Evolutionary conservation across 1,284 basidiomycete genomes (phyloP).

Genomic region (Boletus subluridellus): DNA sequence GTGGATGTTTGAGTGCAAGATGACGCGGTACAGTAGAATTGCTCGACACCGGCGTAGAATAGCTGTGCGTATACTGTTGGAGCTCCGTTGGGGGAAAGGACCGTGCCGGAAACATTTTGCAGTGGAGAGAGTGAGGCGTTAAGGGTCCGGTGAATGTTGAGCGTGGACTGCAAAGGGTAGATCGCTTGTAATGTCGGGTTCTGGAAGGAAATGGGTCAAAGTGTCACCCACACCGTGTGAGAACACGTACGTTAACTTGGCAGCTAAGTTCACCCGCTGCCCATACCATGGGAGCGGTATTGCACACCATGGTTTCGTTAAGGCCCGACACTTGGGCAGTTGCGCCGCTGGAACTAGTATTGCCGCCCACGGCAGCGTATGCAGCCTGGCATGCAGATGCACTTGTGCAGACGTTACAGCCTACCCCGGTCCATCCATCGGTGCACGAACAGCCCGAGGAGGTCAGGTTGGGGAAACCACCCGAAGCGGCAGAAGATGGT

Average conservation of each 20-base stretch:
- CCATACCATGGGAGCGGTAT: constrained; percentile 55
- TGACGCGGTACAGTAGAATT: constrained; percentile 76
- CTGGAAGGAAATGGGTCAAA: constrained; percentile 34
- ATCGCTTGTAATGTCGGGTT: constrained; percentile 76
- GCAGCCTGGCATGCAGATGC: constrained; percentile 59
- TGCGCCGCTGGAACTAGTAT: constrained; percentile 30
- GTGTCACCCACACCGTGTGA: constrained; percentile 8
- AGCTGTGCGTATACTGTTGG: constrained; percentile 69
- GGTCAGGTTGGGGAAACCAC: constrained; percentile 60
- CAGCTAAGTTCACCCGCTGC: constrained; percentile 74
- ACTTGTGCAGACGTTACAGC: constrained; percentile 72
- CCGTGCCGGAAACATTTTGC: constrained; percentile 43
- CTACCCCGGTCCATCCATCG: constrained; percentile 70
- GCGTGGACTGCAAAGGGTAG: constrained; percentile 62
- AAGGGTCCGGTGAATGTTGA: constrained; percentile 76
- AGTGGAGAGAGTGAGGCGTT: constrained; percentile 65
- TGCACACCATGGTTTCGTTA: constrained; percentile 66
- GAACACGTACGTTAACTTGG: constrained; percentile 58
- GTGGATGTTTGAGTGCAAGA: constrained; percentile 61
- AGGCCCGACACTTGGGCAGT: constrained; percentile 30
- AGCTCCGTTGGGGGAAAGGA: constrained; percentile 56
- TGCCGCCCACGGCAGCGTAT: constrained; percentile 43
- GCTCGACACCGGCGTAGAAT: constrained; percentile 80
- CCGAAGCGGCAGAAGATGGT: constrained; percentile 35
- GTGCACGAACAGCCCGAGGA: constrained; percentile 61